Conservation (phyloP, 2,329 filamentous ascomycete genomes). For the Coniochaeta hoffmannii region DNA sequence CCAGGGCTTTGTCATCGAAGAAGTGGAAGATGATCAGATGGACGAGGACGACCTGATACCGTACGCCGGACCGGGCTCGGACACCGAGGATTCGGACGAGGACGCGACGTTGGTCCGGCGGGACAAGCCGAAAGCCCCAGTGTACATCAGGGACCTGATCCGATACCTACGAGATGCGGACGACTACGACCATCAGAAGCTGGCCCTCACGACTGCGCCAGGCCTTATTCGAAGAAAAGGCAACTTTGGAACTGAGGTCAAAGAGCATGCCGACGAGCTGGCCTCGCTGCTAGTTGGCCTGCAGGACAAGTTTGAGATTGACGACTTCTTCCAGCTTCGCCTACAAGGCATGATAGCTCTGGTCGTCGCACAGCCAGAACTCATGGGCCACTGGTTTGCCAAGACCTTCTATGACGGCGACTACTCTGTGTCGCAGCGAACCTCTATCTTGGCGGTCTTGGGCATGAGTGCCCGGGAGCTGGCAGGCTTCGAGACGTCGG, state of each 20-base stretch:
- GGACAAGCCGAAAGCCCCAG: constrained; percentile 75
- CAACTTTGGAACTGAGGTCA: constrained; percentile 80
- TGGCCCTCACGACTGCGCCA: constrained; percentile 72
- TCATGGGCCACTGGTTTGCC: constrained; percentile 78
- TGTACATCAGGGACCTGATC: constrained; percentile 85
- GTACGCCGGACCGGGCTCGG: constrained; percentile 81
- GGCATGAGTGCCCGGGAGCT: constrained; percentile 79
- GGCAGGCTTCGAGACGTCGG: constrained; percentile 62
- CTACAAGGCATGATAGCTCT: constrained; percentile 78
- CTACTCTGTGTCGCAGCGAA: constrained; percentile 79
- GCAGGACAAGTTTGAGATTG: constrained; percentile 77
- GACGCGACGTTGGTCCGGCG: constrained; percentile 81
- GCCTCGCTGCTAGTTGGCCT: constrained; percentile 70
- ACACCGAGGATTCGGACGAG: constrained; percentile 86
- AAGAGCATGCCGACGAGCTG: constrained; percentile 75
- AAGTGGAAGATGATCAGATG: constrained; percentile 52
- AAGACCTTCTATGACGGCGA: constrained; percentile 87
- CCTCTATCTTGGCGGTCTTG: constrained; percentile 71
- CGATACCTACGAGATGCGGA: constrained; percentile 72
- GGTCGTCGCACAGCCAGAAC: constrained; percentile 64
- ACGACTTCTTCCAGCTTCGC: constrained; percentile 66
- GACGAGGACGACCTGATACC: constrained; percentile 64
- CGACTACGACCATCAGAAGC: constrained; percentile 73
- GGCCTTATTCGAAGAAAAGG: constrained; percentile 80
- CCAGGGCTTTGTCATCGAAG: constrained; percentile 52